phyloP scores from a whole-genome alignment of 2,329 filamentous ascomycete genomes.

The Decorospora gaudefroyi region DNA sequence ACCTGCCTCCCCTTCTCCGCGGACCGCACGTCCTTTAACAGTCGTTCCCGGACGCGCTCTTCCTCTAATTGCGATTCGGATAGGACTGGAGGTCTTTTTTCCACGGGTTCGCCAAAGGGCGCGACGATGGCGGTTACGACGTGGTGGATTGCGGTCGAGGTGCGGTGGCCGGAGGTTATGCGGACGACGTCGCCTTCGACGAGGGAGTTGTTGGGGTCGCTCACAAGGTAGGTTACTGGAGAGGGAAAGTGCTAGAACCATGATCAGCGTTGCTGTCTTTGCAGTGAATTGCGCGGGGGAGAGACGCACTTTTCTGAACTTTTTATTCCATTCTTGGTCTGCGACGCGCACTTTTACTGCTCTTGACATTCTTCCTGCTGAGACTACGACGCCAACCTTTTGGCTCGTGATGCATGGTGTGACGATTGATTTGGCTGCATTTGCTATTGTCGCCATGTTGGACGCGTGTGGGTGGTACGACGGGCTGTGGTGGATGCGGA shows the following conservation, averaged over 20 bases:
- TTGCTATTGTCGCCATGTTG: conserved; percentile 32
- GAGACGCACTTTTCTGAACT: conserved; percentile 68
- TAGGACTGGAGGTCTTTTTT: conserved; percentile 68
- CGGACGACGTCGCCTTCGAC: conserved; percentile 75
- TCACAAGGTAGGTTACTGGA: conserved; percentile 69
- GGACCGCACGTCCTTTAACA: conserved; percentile 61
- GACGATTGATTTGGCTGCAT: conserved; percentile 29
- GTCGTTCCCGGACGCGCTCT: conserved; percentile 59
- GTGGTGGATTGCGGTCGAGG: conserved; percentile 69
- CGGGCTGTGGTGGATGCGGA: conserved; percentile 19
- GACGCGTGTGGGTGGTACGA: conserved; percentile 8
- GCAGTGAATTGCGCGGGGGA: not conserved
- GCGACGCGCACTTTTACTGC: conserved; percentile 79
- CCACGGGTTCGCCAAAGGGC: conserved; percentile 67
- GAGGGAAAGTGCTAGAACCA: conserved; percentile 64
- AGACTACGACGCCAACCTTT: conserved; percentile 69
- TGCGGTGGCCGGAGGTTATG: conserved; percentile 68
- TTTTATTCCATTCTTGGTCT: conserved; percentile 71
- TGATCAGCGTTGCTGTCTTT: conserved; percentile 8
- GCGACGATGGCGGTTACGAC: conserved; percentile 76
- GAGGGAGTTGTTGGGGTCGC: conserved; percentile 76
- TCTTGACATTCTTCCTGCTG: conserved; percentile 75
- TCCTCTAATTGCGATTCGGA: conserved; percentile 64
- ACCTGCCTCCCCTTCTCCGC: conserved; percentile 42
- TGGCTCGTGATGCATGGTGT: conserved; percentile 35